These are phyloP conservation scores for Fraxinus pennsylvanica DNA, from an alignment of 257 asterid species.

Conservation along the genomic window DNA sequence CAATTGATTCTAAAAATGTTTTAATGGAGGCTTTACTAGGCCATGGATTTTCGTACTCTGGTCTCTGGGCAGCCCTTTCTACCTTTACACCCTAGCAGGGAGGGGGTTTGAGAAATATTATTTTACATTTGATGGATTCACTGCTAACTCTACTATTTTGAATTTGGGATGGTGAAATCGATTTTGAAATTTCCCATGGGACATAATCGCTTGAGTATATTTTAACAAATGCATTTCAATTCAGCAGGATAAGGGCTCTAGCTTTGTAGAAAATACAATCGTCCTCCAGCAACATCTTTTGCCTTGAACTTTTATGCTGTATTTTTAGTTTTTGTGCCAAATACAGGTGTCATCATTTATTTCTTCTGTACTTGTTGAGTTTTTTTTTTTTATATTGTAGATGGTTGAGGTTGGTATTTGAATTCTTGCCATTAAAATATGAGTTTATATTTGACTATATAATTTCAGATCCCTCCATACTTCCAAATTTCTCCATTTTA, in stretches of 20 bases:
- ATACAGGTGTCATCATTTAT: background rate
- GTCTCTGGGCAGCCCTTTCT: background rate
- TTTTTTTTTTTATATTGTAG: background rate
- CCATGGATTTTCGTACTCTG: too few species aligned
- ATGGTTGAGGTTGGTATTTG: background rate
- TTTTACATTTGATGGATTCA: too few species aligned
- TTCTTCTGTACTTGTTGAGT: background rate
- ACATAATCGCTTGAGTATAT: background rate
- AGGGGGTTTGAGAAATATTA: too few species aligned
- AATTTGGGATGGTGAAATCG: background rate
- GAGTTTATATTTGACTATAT: background rate
- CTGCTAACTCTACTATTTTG: too few species aligned
- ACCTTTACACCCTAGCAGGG: too few species aligned
- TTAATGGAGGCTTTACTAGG: too few species aligned
- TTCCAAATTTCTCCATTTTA: background rate
- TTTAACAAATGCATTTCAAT: background rate
- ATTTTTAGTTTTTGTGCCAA: background rate
- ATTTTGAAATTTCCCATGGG: background rate
- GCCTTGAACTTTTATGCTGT: background rate
- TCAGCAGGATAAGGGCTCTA: background rate
- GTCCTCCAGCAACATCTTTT: background rate
- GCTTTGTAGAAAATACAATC: background rate
- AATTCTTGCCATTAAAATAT: background rate
- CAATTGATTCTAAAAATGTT: too few species aligned
- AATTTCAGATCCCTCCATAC: background rate